These are phyloP conservation scores for Rhamnella rubrinervis DNA, from an alignment of 331 rosid species.

Conservation along the genomic window DNA sequence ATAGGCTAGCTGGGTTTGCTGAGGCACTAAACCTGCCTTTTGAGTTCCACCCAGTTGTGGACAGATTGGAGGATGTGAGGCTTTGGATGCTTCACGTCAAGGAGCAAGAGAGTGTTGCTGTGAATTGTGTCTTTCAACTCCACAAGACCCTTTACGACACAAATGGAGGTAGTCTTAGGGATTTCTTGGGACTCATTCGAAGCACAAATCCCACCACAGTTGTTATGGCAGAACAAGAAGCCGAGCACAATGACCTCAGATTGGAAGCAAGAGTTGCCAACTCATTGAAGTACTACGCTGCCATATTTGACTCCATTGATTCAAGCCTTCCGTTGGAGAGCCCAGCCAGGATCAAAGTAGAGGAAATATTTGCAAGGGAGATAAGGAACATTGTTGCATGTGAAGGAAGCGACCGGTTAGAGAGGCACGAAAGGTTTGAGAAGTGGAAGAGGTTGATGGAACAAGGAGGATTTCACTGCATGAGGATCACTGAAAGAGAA, in stretches of 20 bases:
- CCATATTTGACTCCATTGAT: slow-evolving; percentile 66
- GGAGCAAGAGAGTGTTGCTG: slow-evolving; percentile 84
- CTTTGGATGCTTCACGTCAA: slow-evolving; percentile 99
- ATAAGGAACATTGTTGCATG: slow-evolving; percentile 86
- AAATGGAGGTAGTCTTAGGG: slow-evolving; percentile 71
- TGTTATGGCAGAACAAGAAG: slow-evolving; percentile 80
- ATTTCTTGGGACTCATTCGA: slow-evolving; percentile 70
- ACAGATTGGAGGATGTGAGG: slow-evolving; percentile 92
- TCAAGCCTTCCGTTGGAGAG: slow-evolving; percentile 59
- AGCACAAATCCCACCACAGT: slow-evolving; percentile 74
- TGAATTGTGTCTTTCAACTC: slow-evolving; percentile 78
- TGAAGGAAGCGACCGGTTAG: slow-evolving; percentile 79
- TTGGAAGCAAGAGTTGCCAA: slow-evolving; percentile 65
- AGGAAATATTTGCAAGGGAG: slow-evolving; percentile 79
- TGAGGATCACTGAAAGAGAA: slow-evolving; percentile 60
- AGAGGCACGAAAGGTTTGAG: slow-evolving; percentile 80
- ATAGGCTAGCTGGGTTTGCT: slow-evolving; percentile 79
- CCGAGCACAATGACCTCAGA: slow-evolving; percentile 64
- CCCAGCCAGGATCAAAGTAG: slow-evolving; percentile 54
- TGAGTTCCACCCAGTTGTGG: slow-evolving; percentile 93
- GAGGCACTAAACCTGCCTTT: slow-evolving; percentile 80
- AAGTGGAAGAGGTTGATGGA: slow-evolving; percentile 83
- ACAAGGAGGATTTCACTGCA: slow-evolving; percentile 63
- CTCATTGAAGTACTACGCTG: slow-evolving; percentile 71
- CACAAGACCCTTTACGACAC: slow-evolving; percentile 77